Evolutionary conservation across 306 rosid species (phyloP).

Genomic region (Pterocarpus santalinus): DNA sequence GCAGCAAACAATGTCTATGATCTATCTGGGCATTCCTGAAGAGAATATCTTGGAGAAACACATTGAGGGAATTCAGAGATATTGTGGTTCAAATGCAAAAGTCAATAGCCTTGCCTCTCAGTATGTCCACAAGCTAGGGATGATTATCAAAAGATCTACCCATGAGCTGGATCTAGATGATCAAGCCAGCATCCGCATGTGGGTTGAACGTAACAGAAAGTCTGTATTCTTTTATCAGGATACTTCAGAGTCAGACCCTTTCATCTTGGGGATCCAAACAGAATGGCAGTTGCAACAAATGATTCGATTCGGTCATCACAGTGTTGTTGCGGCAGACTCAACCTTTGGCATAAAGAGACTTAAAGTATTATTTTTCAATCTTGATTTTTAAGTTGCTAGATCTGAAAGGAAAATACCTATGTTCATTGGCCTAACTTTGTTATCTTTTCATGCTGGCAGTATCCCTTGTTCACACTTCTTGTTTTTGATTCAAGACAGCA

Average conservation of each 20-base stretch:
- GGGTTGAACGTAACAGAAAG: constrained; percentile 89
- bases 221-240: constrained; percentile 85
- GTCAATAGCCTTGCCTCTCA: constrained; percentile 90
- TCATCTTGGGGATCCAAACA: constrained; percentile 95
- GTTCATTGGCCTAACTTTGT: constrained; percentile 31
- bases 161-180: constrained; percentile 96
- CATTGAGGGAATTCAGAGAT: constrained; percentile 87
- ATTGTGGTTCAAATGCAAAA: constrained; percentile 84
- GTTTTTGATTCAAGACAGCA: constrained; percentile 96
- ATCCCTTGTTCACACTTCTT: constrained; percentile 90
- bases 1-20: constrained; percentile 97
- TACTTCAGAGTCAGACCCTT: constrained; percentile 80
- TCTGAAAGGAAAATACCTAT: constrained; percentile 9
- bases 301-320: constrained; percentile 91
- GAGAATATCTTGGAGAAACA: constrained; percentile 94
- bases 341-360: constrained; percentile 92
- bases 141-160: constrained; percentile 91
- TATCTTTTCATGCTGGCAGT: constrained; percentile 67
- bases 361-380: constrained; percentile 60
- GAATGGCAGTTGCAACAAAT: constrained; percentile 98
- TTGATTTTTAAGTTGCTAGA: constrained; percentile 15
- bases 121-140: constrained; percentile 92
- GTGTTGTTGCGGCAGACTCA: constrained; percentile 87
- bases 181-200: constrained; percentile 95
- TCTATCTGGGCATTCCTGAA: constrained; percentile 95